phyloP scores from a whole-genome alignment of 352 stramenopile genomes.

The Globisporangium polare region DNA sequence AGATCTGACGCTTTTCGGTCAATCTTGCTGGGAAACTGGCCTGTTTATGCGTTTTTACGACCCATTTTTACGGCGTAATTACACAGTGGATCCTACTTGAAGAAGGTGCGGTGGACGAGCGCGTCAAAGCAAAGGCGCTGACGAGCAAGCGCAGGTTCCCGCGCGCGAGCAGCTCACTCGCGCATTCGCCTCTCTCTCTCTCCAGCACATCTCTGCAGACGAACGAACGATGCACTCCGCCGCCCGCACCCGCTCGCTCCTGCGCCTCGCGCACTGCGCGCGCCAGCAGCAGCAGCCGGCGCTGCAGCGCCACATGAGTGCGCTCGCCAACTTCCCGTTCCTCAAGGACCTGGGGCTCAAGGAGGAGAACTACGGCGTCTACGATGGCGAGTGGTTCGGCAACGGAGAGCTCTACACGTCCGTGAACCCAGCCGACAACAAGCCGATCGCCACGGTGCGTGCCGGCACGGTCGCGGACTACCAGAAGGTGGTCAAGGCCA shows the following conservation, averaged over 20 bases:
- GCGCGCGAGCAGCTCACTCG: neutral
- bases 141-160: neutral
- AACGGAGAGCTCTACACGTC: constrained; percentile 79
- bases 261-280: constrained; percentile 9
- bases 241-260: constrained; percentile 10
- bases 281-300: constrained; percentile 9
- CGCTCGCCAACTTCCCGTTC: constrained; percentile 62
- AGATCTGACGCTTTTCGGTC: constrained; percentile 1
- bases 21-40: neutral
- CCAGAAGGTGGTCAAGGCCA: constrained; percentile 71
- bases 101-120: constrained; percentile 9
- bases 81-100: constrained; percentile 9
- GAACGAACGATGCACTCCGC: constrained; percentile 14
- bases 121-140: neutral
- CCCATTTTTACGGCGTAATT: constrained; percentile 11
- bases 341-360: constrained; percentile 75
- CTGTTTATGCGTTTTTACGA: constrained; percentile 3
- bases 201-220: constrained; percentile 1
- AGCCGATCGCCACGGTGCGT: constrained; percentile 80
- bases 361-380: constrained; percentile 84
- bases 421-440: constrained; percentile 80
- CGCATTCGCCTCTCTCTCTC: constrained; percentile 2
- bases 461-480: constrained; percentile 84
- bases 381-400: constrained; percentile 85
- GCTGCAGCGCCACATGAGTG: constrained; percentile 35